Base-by-base conservation (phyloP, 148 eudicot species). In the Camellia granthamiana region DNA sequence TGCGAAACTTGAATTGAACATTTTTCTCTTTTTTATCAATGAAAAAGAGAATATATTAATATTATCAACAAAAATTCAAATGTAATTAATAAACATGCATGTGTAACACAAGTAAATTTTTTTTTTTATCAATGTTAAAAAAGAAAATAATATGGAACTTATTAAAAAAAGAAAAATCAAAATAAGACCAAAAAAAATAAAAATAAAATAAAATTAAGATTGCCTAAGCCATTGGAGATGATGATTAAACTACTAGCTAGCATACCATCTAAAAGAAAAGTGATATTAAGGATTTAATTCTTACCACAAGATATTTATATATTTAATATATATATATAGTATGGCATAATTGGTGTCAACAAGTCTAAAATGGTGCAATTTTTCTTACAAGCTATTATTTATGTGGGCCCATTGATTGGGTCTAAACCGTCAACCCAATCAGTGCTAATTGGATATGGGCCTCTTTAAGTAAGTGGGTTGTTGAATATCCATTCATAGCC, bases 351-450 rank as follows among this genome's bases (percentile, higher is more conserved):
- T 15, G 23, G 64, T 4, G 3, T 61, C 0, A 61, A 61, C 21
- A 3, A 15, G 23, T 61, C 6, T 18, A 16, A 61, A 15, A n/a
- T 61, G 49, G 23, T n/a, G 15, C 54, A 71, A 71, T 2, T 46
- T 47, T 47, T 49, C 55, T n/a, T 2, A 7, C 14, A 49, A 5
- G 3, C 0, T 71, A 49, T 46, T 18, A n/a, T 18, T 9, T 12
- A 71, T 71, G 74, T 71, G 74, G 56, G n/a, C 74, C 74, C 38
- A 16, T 16, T 46, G 74, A 18, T 71, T 46, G 56, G 38, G 74
- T 69, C 23, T 5, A 46, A 71, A 46, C 38, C 30, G 41, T 18
- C 21, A 71, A 71, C 38, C 51, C 7, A 69, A 12, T 23, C 16
- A n/a, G 9, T 15, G 2, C 51, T 43, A 41, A 69, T 69, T 42